Evolutionary conservation across 2,329 filamentous ascomycete species (phyloP), one percentile per base, ranked within the genome.

Genomic region (Colletotrichum echinochloae): DNA sequence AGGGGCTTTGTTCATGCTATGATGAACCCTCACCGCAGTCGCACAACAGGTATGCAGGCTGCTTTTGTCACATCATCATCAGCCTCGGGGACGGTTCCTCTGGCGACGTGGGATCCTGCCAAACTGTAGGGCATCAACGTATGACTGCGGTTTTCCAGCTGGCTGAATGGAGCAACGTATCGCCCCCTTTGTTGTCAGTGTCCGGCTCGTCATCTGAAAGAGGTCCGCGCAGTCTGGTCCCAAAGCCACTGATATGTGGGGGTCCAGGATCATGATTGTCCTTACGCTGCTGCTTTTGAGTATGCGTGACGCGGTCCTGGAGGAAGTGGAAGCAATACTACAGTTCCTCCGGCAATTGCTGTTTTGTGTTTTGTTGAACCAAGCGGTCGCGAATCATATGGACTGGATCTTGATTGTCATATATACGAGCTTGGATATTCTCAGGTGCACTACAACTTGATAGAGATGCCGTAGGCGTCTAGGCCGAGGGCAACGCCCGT

Each of bases 401-500:
- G 14, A 8, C 14, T 28, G 28, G 28, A 35, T 61, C 23, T 60
- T 20, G 41, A 8, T 18, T 39, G 56, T 18, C 55, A 54, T 69
- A 48, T 64, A 33, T 28, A 54, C 39, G 35, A 11, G 48, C 60
- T 57, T 64, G 44, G 9, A 16, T 55, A 28, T 28, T 76, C n/a
- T 35, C 28, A 33, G 5, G n/a, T 23, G n/a, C 18, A 20, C 65
- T 82, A 94, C 60, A 95, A 77, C 80, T 93, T 94, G 75, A 95
- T 90, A 26, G 89, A 92, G 9, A 95, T 83, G 76, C 93, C 81
- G 74, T 85, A 89, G 62, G 80, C 76, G 78, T 95, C 92, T 72
- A 95, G 79, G 2, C 79, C 83, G 18, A 95, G 81, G 1, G 94
- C 95, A 59, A 93, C 78, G 0, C 81, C 88, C 0, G 93, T 92